phyloP scores from a whole-genome alignment of 805 yeast species.

The Pichia eremophila region DNA sequence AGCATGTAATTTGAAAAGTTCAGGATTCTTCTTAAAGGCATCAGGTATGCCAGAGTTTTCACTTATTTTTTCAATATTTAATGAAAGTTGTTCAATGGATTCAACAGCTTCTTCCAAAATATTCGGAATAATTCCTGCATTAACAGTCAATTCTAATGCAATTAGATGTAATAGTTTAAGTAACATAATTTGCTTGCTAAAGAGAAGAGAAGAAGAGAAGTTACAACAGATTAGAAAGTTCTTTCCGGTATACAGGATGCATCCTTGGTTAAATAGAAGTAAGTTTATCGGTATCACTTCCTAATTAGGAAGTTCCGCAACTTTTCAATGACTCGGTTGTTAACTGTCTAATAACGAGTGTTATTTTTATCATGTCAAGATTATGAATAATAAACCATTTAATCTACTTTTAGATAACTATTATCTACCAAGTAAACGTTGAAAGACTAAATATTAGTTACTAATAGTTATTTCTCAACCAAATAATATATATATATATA shows the following conservation, averaged over 20 bases:
- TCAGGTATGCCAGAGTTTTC: not conserved
- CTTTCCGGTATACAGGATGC: no score
- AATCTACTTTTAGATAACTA: no score
- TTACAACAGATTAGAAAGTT: no score
- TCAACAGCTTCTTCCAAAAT: not conserved
- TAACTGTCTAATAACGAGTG: no score
- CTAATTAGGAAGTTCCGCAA: not conserved
- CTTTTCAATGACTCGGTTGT: no score
- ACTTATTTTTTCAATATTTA: not conserved
- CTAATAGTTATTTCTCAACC: no score
- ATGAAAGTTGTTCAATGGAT: not conserved
- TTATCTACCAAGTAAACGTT: no score
- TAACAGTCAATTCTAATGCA: not conserved
- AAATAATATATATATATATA: no score
- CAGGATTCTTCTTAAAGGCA: conserved; percentile 10
- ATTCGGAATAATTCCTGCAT: not conserved
- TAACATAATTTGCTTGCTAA: not conserved
- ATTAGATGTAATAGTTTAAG: not conserved
- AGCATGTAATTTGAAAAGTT: conserved; percentile 26
- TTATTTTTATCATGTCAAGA: no score
- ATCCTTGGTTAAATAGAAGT: no score
- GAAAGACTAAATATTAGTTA: no score
- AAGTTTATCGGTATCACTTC: not conserved
- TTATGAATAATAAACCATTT: no score
- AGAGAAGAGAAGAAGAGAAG: not conserved